Evolutionary conservation across 805 yeast genomes (phyloP).

Genomic region (Zygosaccharomyces rouxii): DNA sequence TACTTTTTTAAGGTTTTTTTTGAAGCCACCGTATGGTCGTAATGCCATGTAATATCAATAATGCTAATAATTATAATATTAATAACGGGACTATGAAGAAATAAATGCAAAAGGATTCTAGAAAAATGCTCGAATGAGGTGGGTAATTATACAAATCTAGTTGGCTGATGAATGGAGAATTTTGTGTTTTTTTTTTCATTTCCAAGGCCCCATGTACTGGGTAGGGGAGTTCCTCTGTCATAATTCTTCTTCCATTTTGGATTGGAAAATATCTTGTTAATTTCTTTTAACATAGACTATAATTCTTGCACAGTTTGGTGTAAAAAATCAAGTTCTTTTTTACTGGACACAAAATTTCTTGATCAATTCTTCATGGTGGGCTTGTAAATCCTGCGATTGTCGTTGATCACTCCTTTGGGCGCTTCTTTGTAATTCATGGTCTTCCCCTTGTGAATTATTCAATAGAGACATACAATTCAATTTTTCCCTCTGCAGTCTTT

Average conservation of each 20-base stretch:
- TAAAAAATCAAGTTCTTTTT: neutral
- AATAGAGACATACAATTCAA: neutral
- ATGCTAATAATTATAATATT: too few species aligned
- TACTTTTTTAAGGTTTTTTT: too few species aligned
- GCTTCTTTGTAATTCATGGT: neutral
- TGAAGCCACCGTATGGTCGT: too few species aligned
- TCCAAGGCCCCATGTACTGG: neutral
- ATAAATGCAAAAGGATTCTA: too few species aligned
- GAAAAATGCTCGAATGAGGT: too few species aligned
- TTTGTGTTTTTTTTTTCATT: neutral
- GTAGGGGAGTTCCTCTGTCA: neutral
- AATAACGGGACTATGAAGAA: too few species aligned
- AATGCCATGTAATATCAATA: too few species aligned
- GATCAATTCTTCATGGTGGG: neutral
- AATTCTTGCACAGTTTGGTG: neutral
- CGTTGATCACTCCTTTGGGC: neutral
- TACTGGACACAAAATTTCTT: neutral
- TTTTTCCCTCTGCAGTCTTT: neutral
- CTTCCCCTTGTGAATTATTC: neutral
- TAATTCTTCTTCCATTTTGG: neutral
- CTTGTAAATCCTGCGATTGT: neutral
- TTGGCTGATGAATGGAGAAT: neutral
- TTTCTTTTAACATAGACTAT: neutral
- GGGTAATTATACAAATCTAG: neutral
- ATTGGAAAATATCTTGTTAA: neutral